Evolutionary conservation across 257 asterid species (phyloP).

Genomic region (Penstemon barbatus): DNA sequence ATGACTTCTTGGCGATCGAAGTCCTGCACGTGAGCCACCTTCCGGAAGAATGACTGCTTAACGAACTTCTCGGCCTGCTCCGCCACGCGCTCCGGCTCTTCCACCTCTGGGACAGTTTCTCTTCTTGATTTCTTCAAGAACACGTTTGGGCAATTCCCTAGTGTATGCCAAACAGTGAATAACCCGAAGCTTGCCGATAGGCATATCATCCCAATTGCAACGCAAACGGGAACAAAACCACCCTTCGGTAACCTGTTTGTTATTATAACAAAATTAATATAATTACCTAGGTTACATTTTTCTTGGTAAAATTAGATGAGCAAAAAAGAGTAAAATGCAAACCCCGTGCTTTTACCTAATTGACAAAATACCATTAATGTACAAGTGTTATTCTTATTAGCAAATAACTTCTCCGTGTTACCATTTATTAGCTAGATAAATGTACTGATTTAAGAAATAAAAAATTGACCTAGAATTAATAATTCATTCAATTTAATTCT

Average conservation of each 20-base stretch:
- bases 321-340: not conserved
- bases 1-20: constrained; percentile 23
- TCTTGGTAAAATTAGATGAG: not conserved
- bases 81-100: constrained; percentile 60
- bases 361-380: too few relatives aligned
- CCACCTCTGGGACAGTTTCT: constrained; percentile 63
- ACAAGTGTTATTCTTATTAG: too few relatives aligned
- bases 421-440: too few relatives aligned
- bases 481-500: too few relatives aligned
- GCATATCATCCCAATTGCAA: constrained; percentile 58
- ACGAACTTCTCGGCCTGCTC: constrained; percentile 51
- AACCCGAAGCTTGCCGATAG: constrained; percentile 42
- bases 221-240: constrained; percentile 44
- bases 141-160: constrained; percentile 59
- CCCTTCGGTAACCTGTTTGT: constrained; percentile 45
- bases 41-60: constrained; percentile 59
- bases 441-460: too few relatives aligned
- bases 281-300: too few relatives aligned
- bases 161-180: constrained; percentile 53
- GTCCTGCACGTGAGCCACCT: constrained; percentile 54
- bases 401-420: too few relatives aligned
- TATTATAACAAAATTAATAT: not conserved
- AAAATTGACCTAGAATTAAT: too few relatives aligned
- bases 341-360: too few relatives aligned
- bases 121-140: constrained; percentile 56